Conservation (phyloP, 2,329 filamentous ascomycete genomes). For the Monilinia fructicola region DNA sequence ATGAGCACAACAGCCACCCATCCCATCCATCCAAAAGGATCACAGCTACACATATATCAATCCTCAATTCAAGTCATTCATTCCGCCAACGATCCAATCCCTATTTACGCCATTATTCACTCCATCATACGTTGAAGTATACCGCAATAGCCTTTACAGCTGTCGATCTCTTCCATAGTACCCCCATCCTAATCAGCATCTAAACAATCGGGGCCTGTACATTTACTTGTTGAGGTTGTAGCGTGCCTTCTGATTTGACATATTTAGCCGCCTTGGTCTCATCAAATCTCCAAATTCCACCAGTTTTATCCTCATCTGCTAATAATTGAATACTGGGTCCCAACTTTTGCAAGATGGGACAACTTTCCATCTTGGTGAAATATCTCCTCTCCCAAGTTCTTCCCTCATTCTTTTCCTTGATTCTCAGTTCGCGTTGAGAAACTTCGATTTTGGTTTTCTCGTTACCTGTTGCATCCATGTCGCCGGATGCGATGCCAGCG, state of each 20-base stretch:
- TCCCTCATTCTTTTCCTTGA: conserved; percentile 71
- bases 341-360: conserved; percentile 45
- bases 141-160: not conserved
- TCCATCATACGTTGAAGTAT: not conserved
- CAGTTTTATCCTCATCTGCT: conserved; percentile 61
- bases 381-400: conserved; percentile 80
- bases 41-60: not conserved
- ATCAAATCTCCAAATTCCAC: conserved; percentile 70
- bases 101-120: conserved; percentile 13
- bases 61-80: conserved; percentile 5
- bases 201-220: conserved; percentile 4
- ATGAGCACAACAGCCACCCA: not conserved
- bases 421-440: conserved; percentile 74
- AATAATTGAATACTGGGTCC: conserved; percentile 44
- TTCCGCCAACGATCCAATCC: conserved; percentile 16
- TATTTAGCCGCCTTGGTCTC: conserved; percentile 39
- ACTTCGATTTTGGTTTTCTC: conserved; percentile 92
- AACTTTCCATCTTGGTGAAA: conserved; percentile 61
- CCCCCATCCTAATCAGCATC: not conserved
- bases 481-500: conserved; percentile 72
- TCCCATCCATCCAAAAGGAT: conserved; percentile 4
- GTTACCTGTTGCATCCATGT: conserved; percentile 74
- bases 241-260: conserved; percentile 2
- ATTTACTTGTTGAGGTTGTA: conserved; percentile 10
- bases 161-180: not conserved